Base-by-base conservation (phyloP, 2,329 filamentous ascomycete species). In the Neocatenulostroma microsporum region DNA sequence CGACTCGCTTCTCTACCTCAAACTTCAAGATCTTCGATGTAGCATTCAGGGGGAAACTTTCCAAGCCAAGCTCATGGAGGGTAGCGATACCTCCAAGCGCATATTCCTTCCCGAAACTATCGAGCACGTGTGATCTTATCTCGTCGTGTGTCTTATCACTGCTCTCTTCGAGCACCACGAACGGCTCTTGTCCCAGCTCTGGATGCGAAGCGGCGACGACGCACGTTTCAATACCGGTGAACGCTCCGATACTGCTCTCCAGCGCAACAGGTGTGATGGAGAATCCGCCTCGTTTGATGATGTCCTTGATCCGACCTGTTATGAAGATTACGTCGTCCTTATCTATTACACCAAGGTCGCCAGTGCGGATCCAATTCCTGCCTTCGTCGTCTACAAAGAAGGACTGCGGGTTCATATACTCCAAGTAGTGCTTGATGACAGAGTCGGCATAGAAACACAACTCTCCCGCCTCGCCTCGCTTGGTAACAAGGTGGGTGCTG, bases 361-460 rank as follows among this genome's bases (percentile, higher is more conserved):
- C 50, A 9, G 50, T 52, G 11, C 38, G 30, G 33, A 54, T 51
- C 49, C 49, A 54, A 11, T 34, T 25, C 8, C 35, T 45, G 9
- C 40, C 26, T 8, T 29, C 29, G 9, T 46, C 42, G 1, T 17
- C 29, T 10, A 20, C 21, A 15, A 43, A 44, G 31, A 47, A 48
- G 5, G 44, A 35, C 10, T 45, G 40, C 17, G 36, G 30, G 8
- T 37, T 37, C 0, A 36, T 32, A 24, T 44, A 20, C 12, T 45
- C 39, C n/a, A 50, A 32, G 33, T 51, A 51, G 19, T 34, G 24
- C 21, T 42, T 42, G 12, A 49, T 41, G 2, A 41, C 32, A 24
- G 36, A 40, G 11, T 17, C n/a, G 12, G 30, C 26, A 5, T 15
- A 32, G 21, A 42, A 21, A 30, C 40, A 34, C 2, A 50, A 13